Evolutionary conservation across 225 moss, liverwort and hornwort species (phyloP), one percentile per base, ranked within the genome.

Genomic region (Anthoceros angustus): DNA sequence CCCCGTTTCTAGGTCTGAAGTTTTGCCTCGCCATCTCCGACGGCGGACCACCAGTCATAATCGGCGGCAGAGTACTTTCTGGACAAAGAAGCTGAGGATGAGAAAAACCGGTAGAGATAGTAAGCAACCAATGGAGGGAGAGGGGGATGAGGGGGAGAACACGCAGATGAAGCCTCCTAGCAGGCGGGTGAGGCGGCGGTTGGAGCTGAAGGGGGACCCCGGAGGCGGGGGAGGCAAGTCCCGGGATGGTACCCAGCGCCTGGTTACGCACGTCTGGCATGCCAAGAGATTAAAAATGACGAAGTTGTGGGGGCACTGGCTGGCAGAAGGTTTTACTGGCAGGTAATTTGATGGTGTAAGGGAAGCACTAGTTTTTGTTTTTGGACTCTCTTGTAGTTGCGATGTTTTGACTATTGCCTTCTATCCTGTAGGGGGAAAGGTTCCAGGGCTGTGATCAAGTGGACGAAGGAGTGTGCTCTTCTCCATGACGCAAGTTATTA

Each of bases 181-280:
- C 23, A 82, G 98, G 75, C 86, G 85, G 23, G 83, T 88, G 49
- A 82, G 98, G 62, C 89, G 98, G 72, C 78, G 75, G 72, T 80
- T 86, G 10, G 92, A 98, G 84, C 74, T 98, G 63, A 82, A 79
- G 72, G 84, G 84, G 20, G 80, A 83, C 46, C 76, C 70, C 48
- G 62, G 74, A 18, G 89, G 98, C 10, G 84, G 76, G 45, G 78
- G 75, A 43, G 74, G 77, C 43, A 79, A 82, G 67, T 67, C 75
- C 65, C 71, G 74, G 3, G 92, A 98, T 73, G 98, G 98, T 23
- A 86, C 86, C 7, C 87, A 84, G 72, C 89, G 98, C 0, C 77
- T 98, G 61, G 86, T 80, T 38, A 92, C 92, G 64, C 98, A 98
- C 71, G 87, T 98, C 39, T 98, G 98, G 98, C 98, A 98, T 72